Percentiles rank a stretch among this genome's conserved stretches.
These are phyloP conservation scores for Aspergillus sp. DNA, from an alignment of 2,329 filamentous ascomycete species.

Conservation along the genomic window DNA sequence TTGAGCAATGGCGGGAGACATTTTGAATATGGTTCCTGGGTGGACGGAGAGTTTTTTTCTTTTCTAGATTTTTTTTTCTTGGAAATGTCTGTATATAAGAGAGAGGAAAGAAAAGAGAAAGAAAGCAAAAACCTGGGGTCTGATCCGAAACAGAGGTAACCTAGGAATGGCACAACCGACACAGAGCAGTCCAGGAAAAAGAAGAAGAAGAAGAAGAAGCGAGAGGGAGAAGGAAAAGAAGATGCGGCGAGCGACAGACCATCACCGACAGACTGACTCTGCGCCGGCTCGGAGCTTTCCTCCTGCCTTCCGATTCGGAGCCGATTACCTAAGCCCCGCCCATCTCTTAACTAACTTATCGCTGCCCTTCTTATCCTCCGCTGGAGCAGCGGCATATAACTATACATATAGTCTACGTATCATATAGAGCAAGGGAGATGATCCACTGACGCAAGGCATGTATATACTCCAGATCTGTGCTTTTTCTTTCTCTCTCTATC, in stretches of 20 bases:
- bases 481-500: too few relatives aligned
- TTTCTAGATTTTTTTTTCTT: slow-evolving; percentile 3
- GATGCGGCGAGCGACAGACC: background rate
- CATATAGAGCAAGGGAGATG: background rate
- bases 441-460: background rate
- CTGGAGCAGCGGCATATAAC: too few relatives aligned
- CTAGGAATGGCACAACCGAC: slow-evolving; percentile 5
- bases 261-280: slow-evolving; percentile 4
- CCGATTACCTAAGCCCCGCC: slow-evolving; percentile 2
- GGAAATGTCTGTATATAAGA: background rate
- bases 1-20: slow-evolving; percentile 57
- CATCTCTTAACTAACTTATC: background rate
- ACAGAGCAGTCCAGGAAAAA: slow-evolving; percentile 10
- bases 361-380: too few relatives aligned
- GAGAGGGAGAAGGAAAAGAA: background rate
- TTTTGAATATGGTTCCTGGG: slow-evolving; percentile 21
- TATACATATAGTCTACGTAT: background rate
- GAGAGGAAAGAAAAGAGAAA: background rate
- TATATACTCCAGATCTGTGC: background rate
- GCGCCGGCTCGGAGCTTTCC: slow-evolving; percentile 18
- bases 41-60: slow-evolving; percentile 10
- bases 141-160: background rate
- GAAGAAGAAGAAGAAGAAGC: background rate
- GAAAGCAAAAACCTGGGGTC: background rate
- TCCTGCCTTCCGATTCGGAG: background rate